Conservation (phyloP, 192 early-diverging fungal genomes). For the Diversispora epigaea region DNA sequence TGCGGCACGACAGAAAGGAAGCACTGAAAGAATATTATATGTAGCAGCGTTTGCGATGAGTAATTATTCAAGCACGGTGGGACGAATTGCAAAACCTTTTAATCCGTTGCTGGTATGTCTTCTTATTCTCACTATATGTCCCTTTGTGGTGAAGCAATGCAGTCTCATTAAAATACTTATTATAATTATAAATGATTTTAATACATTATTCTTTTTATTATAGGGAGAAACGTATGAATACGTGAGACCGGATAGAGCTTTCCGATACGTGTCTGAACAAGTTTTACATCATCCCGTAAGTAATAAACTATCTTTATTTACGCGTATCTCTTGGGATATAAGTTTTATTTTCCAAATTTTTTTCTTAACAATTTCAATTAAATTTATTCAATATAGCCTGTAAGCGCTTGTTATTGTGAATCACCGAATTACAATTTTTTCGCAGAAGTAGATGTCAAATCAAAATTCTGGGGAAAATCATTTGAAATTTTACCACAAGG, state of each 20-base stretch:
- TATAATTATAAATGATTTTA: not conserved
- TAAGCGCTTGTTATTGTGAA: conserved; percentile 85
- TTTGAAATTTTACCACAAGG: conserved; percentile 81
- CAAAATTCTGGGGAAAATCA: conserved; percentile 83
- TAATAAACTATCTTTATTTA: not conserved
- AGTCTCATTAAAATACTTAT: not conserved
- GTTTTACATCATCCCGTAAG: conserved; percentile 83
- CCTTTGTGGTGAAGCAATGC: not conserved
- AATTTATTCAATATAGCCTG: conserved; percentile 51
- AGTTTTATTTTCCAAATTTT: not conserved
- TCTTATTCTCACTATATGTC: not conserved
- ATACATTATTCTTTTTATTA: not conserved
- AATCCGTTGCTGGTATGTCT: conserved; percentile 71
- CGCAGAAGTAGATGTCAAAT: conserved; percentile 84
- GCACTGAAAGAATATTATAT: conserved; percentile 66
- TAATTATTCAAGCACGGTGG: conserved; percentile 78
- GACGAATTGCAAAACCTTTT: conserved; percentile 85
- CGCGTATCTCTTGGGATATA: no score
- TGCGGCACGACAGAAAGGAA: conserved; percentile 61
- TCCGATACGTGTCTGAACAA: conserved; percentile 83
- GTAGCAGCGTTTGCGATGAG: conserved; percentile 88
- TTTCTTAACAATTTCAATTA: no score
- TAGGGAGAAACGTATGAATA: conserved; percentile 87
- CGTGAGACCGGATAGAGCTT: conserved; percentile 73
- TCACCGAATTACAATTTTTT: conserved; percentile 78